A percentile compares a stretch with the other conserved stretches of the same genome.
These are phyloP conservation scores for Candida sithepensis DNA, from an alignment of 805 yeast species.

Conservation along the genomic window DNA sequence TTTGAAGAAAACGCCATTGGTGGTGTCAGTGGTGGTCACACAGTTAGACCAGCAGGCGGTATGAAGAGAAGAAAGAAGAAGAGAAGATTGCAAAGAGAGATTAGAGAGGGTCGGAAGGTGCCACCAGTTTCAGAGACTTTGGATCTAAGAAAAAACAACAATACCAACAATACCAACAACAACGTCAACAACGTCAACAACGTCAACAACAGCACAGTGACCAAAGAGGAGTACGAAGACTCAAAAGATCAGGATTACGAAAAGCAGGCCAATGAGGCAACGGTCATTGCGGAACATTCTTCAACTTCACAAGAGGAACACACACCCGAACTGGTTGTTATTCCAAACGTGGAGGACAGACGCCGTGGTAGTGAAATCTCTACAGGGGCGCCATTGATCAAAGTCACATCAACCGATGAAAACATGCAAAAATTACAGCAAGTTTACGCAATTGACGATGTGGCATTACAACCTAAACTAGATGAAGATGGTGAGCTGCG, in stretches of 20 bases:
- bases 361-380: background rate
- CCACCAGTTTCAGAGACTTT: constrained; percentile 33
- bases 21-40: constrained; percentile 27
- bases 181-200: too few species aligned
- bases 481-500: constrained; percentile 35
- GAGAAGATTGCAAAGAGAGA: constrained; percentile 25
- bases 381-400: constrained; percentile 5
- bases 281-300: background rate
- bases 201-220: constrained; percentile 6
- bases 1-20: constrained; percentile 18
- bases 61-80: constrained; percentile 48
- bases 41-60: constrained; percentile 73
- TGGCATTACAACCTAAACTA: constrained; percentile 26
- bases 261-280: constrained; percentile 8
- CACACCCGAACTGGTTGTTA: background rate
- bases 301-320: constrained; percentile 1
- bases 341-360: background rate
- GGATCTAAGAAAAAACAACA: constrained; percentile 26
- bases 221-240: constrained; percentile 16
- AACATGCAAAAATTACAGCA: constrained; percentile 13
- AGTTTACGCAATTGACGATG: constrained; percentile 17
- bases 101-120: constrained; percentile 26
- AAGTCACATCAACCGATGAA: constrained; percentile 7
- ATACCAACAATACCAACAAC: too few species aligned
- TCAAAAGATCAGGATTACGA: constrained; percentile 1